Base-by-base conservation (phyloP, 2,329 filamentous ascomycete genomes). In the Colletotrichum sidae region DNA sequence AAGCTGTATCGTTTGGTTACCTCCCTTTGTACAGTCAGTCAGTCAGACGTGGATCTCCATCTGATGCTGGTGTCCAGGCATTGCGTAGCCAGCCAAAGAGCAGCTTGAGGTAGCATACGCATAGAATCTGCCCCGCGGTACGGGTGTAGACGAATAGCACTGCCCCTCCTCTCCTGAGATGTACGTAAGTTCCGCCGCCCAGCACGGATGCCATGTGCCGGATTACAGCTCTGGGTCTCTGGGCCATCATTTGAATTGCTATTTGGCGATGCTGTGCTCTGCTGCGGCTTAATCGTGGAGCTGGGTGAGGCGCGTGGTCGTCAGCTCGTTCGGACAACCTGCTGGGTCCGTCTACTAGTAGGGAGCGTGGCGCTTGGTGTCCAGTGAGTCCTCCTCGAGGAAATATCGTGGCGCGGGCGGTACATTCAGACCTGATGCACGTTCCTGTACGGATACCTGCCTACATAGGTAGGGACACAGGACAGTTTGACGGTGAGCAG, bases 301-400 rank as follows among this genome's bases (percentile, higher is more conserved):
- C 39, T 62, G 13, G 38, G 35, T 51, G 51, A 46, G 62, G 62
- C 57, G 57, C 41, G 46, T 52, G 62, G 57, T 65, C 62, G 62
- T 62, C 62, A 65, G 57, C 62, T 37, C 39, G 45, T 65, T 15
- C n/a, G 52, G 15, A 41, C 3, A 25, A 25, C 25, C 25, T 25
- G 25, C 25, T 25, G 25, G 25, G 25, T 25, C 25, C 4, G 25
- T 25, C 25, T 5, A n/a, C n/a, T n/a, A n/a, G n/a, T n/a, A 25
- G 25, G 25, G 25, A 25, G 25, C 25, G 4, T 25, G 25, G 25
- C 25, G 25, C 25, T 25, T 25, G 25, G 25, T 25, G 4, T 25
- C 25, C 25, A 25, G 25, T 25, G 25, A 25, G 25, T 25, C 25
- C 25, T 25, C 25, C 25, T 25, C 25, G 25, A 5, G 25, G 4